A percentile compares a stretch with the other conserved stretches of the same genome.
Evolutionary conservation across 2,329 filamentous ascomycete species (phyloP).

Genomic region (Claviceps monticola): DNA sequence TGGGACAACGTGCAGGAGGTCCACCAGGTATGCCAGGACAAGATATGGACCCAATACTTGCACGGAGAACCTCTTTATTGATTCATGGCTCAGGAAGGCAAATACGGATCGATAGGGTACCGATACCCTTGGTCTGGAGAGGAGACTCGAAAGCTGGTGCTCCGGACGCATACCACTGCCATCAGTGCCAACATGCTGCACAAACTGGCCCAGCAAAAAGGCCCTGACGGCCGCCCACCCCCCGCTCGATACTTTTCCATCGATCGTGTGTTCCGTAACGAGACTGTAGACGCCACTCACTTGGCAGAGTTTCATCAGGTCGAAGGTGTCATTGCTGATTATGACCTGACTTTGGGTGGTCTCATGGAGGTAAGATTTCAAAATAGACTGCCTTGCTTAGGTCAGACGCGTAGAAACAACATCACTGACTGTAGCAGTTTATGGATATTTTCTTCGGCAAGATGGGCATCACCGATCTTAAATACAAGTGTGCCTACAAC

Average conservation of each 20-base stretch:
- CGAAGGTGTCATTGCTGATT: constrained; percentile 96
- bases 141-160: constrained; percentile 70
- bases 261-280: constrained; percentile 95
- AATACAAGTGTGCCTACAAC: constrained; percentile 74
- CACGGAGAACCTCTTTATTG: not conserved
- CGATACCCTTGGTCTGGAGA: constrained; percentile 86
- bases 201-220: constrained; percentile 70
- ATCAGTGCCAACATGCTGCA: constrained; percentile 84
- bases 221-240: constrained; percentile 50
- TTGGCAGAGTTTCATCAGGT: constrained; percentile 97
- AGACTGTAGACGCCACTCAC: constrained; percentile 93
- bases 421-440: constrained; percentile 30
- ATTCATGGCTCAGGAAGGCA: constrained; percentile 42
- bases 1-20: constrained; percentile 79
- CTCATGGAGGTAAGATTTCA: constrained; percentile 47
- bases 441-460: constrained; percentile 93
- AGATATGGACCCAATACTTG: not conserved
- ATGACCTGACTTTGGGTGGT: constrained; percentile 79
- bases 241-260: constrained; percentile 95
- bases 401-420: no score
- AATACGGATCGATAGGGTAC: constrained; percentile 92
- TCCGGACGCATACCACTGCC: constrained; percentile 92
- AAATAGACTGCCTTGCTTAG: not conserved
- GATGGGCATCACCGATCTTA: constrained; percentile 75
- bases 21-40: constrained; percentile 40